phyloP scores from a whole-genome alignment of 306 rosid genomes.

The Acacia acuminata region DNA sequence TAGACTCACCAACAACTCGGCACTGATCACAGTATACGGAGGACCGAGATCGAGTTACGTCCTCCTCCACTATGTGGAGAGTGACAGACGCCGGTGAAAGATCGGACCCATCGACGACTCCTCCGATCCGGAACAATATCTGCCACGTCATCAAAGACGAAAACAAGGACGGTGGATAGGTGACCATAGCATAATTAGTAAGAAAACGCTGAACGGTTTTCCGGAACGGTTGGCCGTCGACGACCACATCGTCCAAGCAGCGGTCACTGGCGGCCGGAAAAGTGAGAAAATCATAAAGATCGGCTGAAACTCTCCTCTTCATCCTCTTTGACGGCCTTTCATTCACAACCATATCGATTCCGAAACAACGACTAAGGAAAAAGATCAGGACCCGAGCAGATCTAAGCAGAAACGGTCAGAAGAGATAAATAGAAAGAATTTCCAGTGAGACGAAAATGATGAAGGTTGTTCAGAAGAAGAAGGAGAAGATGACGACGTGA shows the following conservation, averaged over 20 bases:
- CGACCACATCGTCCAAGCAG: neutral
- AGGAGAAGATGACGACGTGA: slow-evolving; percentile 22
- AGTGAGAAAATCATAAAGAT: slow-evolving; percentile 66
- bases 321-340: slow-evolving; percentile 75
- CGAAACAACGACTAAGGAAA: neutral
- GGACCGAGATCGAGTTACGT: slow-evolving; percentile 74
- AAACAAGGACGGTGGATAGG: slow-evolving; percentile 68
- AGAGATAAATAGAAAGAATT: neutral
- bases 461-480: neutral
- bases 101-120: slow-evolving; percentile 39
- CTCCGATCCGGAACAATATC: slow-evolving; percentile 67
- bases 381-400: neutral
- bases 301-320: slow-evolving; percentile 78
- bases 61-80: slow-evolving; percentile 87
- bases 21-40: slow-evolving; percentile 89
- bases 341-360: slow-evolving; percentile 67
- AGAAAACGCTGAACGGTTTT: slow-evolving; percentile 55
- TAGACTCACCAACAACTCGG: slow-evolving; percentile 92
- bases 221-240: slow-evolving; percentile 52
- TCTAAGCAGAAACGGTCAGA: neutral
- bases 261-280: slow-evolving; percentile 16
- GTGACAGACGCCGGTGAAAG: slow-evolving; percentile 46
- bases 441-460: neutral
- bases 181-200: slow-evolving; percentile 59
- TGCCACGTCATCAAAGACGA: slow-evolving; percentile 88